phyloP scores from a whole-genome alignment of 352 stramenopile genomes.

The Phytopythium delawarense region DNA sequence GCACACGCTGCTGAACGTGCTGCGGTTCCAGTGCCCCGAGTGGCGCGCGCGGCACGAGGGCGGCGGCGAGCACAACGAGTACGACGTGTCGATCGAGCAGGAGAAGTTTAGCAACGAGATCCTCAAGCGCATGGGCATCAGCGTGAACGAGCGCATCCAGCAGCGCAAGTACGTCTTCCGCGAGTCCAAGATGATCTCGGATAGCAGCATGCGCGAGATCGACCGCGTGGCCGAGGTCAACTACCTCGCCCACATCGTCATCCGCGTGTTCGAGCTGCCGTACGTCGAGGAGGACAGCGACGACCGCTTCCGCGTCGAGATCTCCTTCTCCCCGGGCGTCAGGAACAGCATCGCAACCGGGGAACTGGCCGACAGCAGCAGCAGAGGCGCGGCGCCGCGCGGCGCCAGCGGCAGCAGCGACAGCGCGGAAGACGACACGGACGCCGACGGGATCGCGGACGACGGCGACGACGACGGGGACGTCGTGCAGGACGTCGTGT shows the following conservation, averaged over 20 bases:
- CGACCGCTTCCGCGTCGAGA: constrained; percentile 83
- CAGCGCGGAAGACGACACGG: constrained; percentile 6
- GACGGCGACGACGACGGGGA: constrained; percentile 15
- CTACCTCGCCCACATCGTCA: constrained; percentile 98
- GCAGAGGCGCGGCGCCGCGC: not conserved
- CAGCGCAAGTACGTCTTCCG: constrained; percentile 80
- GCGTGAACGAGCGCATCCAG: constrained; percentile 70
- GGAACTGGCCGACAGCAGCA: not conserved
- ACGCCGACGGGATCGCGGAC: constrained; percentile 7
- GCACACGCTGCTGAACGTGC: constrained; percentile 97
- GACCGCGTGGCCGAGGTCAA: constrained; percentile 94
- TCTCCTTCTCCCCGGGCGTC: constrained; percentile 78
- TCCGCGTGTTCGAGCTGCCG: constrained; percentile 97
- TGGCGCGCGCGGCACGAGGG: constrained; percentile 60
- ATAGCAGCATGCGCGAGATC: constrained; percentile 61
- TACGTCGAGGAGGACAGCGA: constrained; percentile 77
- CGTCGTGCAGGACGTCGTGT: constrained; percentile 67
- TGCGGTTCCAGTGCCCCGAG: constrained; percentile 87
- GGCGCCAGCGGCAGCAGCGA: constrained; percentile 10
- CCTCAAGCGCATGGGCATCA: constrained; percentile 83
- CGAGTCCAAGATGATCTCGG: constrained; percentile 77
- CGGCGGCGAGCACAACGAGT: constrained; percentile 55
- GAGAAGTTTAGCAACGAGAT: constrained; percentile 85
- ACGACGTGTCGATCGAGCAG: constrained; percentile 73
- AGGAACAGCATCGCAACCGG: constrained; percentile 29